A percentile compares a stretch with the other conserved stretches of the same genome.
Evolutionary conservation across 768 basidiomycete species (phyloP).

Genomic region (Astraeus odoratus): DNA sequence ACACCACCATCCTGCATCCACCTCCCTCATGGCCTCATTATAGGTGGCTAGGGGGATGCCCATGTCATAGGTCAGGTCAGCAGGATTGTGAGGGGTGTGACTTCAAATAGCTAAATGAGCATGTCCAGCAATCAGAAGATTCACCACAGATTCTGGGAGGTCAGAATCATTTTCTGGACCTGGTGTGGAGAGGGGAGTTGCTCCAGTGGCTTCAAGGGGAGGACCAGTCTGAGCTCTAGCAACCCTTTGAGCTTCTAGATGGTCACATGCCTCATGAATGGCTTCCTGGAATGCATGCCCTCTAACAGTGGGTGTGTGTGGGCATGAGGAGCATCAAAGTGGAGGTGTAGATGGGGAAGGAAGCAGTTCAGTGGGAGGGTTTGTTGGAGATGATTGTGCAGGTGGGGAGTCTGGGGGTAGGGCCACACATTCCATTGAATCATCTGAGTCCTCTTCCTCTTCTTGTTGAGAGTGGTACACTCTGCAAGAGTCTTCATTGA

Average conservation of each 20-base stretch:
- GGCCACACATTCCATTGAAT: background rate
- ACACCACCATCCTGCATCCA: background rate
- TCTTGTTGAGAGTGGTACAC: background rate
- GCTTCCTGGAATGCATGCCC: too few relatives aligned
- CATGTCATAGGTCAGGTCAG: background rate
- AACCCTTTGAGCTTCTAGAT: too few relatives aligned
- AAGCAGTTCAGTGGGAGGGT: too few relatives aligned
- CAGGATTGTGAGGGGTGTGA: background rate
- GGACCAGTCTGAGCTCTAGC: background rate
- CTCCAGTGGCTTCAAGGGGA: too few relatives aligned
- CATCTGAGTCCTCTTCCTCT: background rate
- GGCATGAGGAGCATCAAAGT: too few relatives aligned
- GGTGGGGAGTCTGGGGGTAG: background rate
- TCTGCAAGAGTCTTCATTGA: background rate
- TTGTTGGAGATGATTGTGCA: too few relatives aligned
- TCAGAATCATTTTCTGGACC: background rate
- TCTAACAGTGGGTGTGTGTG: too few relatives aligned
- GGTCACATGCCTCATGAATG: too few relatives aligned
- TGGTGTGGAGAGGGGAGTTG: too few relatives aligned
- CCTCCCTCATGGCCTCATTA: background rate
- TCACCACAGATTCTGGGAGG: conserved; percentile 1
- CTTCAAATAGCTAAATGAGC: background rate
- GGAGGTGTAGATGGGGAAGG: too few relatives aligned
- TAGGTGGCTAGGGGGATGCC: background rate
- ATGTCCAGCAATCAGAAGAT: conserved; percentile 3